Evolutionary conservation across 1,284 basidiomycete genomes (phyloP).

Genomic region (Neolentinus lepideus): DNA sequence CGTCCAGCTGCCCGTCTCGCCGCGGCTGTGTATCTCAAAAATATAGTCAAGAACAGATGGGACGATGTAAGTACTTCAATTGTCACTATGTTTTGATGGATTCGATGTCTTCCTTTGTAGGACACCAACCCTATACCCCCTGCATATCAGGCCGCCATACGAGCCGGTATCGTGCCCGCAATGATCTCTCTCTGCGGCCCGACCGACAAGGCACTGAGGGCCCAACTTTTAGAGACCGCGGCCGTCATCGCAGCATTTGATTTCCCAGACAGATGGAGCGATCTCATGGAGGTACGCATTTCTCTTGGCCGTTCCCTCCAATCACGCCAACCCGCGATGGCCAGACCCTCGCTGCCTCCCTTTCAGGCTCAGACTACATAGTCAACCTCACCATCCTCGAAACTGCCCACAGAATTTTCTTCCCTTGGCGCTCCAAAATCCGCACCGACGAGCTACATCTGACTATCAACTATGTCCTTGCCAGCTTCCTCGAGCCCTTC

Average conservation of each 20-base stretch:
- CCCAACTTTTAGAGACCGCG: slow-evolving; percentile 86
- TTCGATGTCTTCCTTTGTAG: slow-evolving; percentile 26
- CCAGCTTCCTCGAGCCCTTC: slow-evolving; percentile 80
- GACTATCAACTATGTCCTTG: slow-evolving; percentile 90
- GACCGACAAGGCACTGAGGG: slow-evolving; percentile 60
- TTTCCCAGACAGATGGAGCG: slow-evolving; percentile 82
- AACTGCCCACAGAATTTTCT: neutral
- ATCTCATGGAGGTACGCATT: slow-evolving; percentile 74
- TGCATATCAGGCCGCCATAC: slow-evolving; percentile 61
- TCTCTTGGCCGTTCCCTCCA: neutral
- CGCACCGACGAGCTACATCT: slow-evolving; percentile 78
- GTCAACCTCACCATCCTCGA: neutral
- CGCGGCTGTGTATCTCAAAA: slow-evolving; percentile 86
- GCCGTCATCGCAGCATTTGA: slow-evolving; percentile 83
- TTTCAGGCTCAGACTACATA: slow-evolving; percentile 32
- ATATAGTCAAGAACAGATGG: slow-evolving; percentile 81
- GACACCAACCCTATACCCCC: slow-evolving; percentile 58
- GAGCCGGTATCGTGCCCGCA: slow-evolving; percentile 69
- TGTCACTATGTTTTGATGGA: neutral
- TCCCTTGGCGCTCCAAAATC: neutral
- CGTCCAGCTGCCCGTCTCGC: slow-evolving; percentile 72
- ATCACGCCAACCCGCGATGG: neutral
- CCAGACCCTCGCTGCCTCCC: slow-evolving; percentile 79
- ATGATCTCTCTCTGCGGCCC: slow-evolving; percentile 72
- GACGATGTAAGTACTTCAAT: slow-evolving; percentile 54